These are phyloP conservation scores for Nakaseomyces sp. DNA, from an alignment of 1,139 yeast species.

Conservation along the genomic window DNA sequence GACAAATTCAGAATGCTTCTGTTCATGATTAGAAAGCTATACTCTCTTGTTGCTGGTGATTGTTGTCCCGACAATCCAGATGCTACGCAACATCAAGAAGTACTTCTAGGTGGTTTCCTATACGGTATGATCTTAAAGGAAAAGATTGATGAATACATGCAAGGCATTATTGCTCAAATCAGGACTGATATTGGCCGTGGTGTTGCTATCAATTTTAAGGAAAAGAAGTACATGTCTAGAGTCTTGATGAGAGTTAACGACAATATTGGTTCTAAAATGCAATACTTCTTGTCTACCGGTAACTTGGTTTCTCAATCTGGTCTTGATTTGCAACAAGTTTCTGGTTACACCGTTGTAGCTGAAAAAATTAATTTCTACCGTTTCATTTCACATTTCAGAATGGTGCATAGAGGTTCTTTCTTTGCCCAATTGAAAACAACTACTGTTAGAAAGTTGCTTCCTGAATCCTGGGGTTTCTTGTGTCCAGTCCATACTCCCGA, in stretches of 20 bases:
- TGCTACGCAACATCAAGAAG: slow-evolving; percentile 98
- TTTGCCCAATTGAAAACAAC: slow-evolving; percentile 97
- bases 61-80: slow-evolving; percentile 98
- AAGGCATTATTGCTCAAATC: slow-evolving; percentile 61
- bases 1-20: slow-evolving; percentile 82
- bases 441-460: slow-evolving; percentile 89
- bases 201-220: slow-evolving; percentile 72
- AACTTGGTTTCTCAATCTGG: slow-evolving; percentile 95
- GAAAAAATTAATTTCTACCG: slow-evolving; percentile 96
- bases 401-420: slow-evolving; percentile 99
- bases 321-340: slow-evolving; percentile 92
- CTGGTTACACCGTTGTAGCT: slow-evolving; percentile 97
- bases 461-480: slow-evolving; percentile 98
- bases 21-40: slow-evolving; percentile 92
- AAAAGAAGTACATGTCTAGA: slow-evolving; percentile 71
- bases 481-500: slow-evolving; percentile 99
- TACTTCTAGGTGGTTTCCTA: slow-evolving; percentile 87
- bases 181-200: slow-evolving; percentile 77
- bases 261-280: slow-evolving; percentile 89
- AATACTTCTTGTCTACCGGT: slow-evolving; percentile 93
- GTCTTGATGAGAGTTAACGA: slow-evolving; percentile 77
- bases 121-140: slow-evolving; percentile 96
- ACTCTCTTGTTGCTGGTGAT: slow-evolving; percentile 92
- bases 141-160: slow-evolving; percentile 87
- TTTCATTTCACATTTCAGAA: slow-evolving; percentile 92